These are phyloP conservation scores for Aquilaria malaccensis DNA, from an alignment of 345 rosid genomes.

Conservation along the genomic window DNA sequence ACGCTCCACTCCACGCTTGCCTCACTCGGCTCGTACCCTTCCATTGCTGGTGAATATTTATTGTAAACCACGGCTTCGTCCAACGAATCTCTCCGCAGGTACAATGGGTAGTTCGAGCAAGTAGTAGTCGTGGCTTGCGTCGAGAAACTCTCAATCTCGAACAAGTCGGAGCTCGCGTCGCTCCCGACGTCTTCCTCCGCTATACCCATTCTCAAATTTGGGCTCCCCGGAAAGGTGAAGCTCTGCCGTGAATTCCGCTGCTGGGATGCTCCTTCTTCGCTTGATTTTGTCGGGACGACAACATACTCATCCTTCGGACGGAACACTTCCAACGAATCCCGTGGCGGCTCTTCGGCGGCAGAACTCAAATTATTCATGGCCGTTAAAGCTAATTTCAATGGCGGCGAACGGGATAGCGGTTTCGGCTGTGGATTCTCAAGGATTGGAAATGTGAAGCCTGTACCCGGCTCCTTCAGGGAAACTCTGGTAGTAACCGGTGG, in stretches of 20 bases:
- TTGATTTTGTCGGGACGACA: conserved; percentile 5
- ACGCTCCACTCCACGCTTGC: conserved; percentile 93
- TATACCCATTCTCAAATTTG: conserved; percentile 18
- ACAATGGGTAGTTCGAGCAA: conserved; percentile 15
- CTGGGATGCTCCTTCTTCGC: neutral
- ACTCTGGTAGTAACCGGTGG: neutral
- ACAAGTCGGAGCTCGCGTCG: conserved; percentile 90
- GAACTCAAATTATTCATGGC: neutral
- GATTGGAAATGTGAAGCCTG: conserved; percentile 51
- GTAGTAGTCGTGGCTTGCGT: conserved; percentile 34
- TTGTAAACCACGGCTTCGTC: conserved; percentile 40
- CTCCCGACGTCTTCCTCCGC: conserved; percentile 62
- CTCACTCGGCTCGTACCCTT: conserved; percentile 83
- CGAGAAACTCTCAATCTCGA: conserved; percentile 95
- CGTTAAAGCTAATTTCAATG: neutral
- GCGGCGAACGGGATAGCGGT: neutral
- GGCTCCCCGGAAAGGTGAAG: conserved; percentile 25
- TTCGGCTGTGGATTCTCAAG: conserved; percentile 21
- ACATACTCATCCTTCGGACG: conserved; percentile 19
- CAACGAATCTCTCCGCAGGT: conserved; percentile 40
- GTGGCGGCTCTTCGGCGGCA: conserved; percentile 31
- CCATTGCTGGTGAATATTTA: conserved; percentile 23
- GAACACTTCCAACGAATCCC: conserved; percentile 55
- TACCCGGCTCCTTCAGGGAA: neutral
- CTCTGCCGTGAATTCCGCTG: conserved; percentile 11